Base-by-base conservation (phyloP, 441 rosid species). In the Manihot esculenta region DNA sequence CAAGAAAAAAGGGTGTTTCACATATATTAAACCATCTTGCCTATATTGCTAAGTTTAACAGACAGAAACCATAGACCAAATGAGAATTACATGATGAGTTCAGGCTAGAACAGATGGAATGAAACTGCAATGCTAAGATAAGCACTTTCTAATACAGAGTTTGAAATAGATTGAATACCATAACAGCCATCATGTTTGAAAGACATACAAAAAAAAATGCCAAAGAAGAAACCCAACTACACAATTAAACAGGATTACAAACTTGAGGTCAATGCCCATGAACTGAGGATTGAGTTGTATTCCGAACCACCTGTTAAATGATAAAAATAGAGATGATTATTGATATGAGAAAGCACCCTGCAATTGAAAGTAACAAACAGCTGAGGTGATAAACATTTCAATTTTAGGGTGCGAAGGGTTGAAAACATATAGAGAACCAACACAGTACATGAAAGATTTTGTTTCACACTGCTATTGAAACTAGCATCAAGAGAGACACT, bases 201-300 rank as follows among this genome's bases (percentile, higher is more conserved):
- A 33, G 55, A 13, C 30, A 64, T 47, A 38, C 23, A 20, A n/a
- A 20, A n/a, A 48, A 14, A 38, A 10, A 48, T 47, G 38, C 33
- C 35, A 33, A 48, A 48, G 26, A 20, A 70, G 12, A 62, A 44
- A 44, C 64, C 27, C 21, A 17, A 26, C 30, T 50, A 55, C 54
- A 63, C 35, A 55, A 27, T n/a, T 14, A 17, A 15, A 69, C 48
- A 58, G 54, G 35, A 69, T 35, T 8, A 79, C 93, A 75, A 89
- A 93, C 97, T 91, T 90, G 79, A 94, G 94, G 81, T 92, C 97
- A 49, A 90, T 85, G 70, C 85, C 86, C 82, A 90, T 50, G 81
- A 90, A 90, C 71, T 82, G 88, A 77, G 97, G 97, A 84, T 94
- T 94, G 50, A 92, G 88, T 78, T 94, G 97, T 80, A 87, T 72